Evolutionary conservation across 441 rosid species (phyloP), one percentile per base, ranked within the genome.

Genomic region (Croton setiger): DNA sequence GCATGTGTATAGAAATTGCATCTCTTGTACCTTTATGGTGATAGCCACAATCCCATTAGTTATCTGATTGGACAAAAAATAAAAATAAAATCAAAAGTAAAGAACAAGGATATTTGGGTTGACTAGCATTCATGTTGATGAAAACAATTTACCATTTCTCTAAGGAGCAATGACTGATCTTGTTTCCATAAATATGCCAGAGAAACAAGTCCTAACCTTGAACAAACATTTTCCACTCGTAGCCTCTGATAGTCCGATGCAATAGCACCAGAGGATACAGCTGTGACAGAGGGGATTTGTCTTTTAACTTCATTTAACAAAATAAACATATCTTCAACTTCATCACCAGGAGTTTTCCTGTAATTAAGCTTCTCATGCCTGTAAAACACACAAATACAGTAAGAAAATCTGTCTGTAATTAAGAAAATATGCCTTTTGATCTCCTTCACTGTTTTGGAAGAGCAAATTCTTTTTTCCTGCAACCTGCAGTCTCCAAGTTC

Each of bases 151-250:
- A 95, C 99, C 99, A 95, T 95, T 81, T 90, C 92, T 63, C 71
- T 94, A 80, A 95, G 96, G 76, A 95, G 98, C 79, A 87, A 45
- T 2, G 97, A 85, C 82, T 92, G 99, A 84, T 95, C 97, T 76
- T 92, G 97, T 86, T 87, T 95, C 99, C 98, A 95, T 82, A 95
- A 85, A 86, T 79, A 92, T 76, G 93, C 96, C 74, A 95, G 83
- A 82, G 99, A 92, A 82, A 95, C 93, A 79, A 95, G 93, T 77
- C 97, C 98, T 86, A 95, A 84, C 88, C 98, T 85, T 73, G 98
- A 95, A 82, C 99, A 95, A 76, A 95, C 87, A 83, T 86, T 89
- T 81, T 95, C 99, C 72, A 95, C 98, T 36, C 98, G 87, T 72
- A 92, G 80, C 78, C 99, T 81, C 69, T 95, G 99, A 76, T 92